phyloP scores from a whole-genome alignment of 306 rosid genomes.

The Crotalaria pallida region DNA sequence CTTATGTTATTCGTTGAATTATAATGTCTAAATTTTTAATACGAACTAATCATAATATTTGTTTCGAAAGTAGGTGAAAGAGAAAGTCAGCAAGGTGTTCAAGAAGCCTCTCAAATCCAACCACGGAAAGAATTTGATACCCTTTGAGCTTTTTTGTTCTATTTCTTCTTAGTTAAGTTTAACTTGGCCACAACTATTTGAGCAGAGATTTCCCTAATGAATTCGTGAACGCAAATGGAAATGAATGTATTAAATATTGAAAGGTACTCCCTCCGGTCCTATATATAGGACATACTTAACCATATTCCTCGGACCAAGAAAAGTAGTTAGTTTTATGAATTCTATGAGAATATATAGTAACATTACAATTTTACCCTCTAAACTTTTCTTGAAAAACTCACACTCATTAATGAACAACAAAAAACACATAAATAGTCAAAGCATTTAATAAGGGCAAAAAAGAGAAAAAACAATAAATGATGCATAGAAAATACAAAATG shows the following conservation, averaged over 20 bases:
- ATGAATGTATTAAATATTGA: slow-evolving; percentile 8
- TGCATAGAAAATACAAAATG: too few species aligned
- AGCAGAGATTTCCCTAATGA: neutral
- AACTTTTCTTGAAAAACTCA: too few species aligned
- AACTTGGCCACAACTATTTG: neutral
- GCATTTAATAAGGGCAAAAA: too few species aligned
- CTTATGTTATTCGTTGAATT: neutral
- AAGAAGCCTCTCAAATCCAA: neutral
- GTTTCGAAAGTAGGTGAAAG: neutral
- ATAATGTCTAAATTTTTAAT: neutral
- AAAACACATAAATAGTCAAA: too few species aligned
- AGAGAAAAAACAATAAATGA: too few species aligned
- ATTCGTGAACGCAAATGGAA: neutral
- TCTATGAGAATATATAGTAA: too few species aligned
- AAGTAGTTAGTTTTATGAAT: too few species aligned
- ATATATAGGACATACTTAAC: too few species aligned
- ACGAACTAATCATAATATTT: neutral
- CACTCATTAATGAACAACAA: too few species aligned
- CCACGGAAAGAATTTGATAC: neutral
- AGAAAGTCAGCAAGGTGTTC: neutral
- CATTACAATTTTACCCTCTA: too few species aligned
- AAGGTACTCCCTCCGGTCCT: too few species aligned
- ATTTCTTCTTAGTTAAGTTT: slow-evolving; percentile 10
- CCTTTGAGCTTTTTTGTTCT: neutral
- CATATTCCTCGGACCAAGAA: too few species aligned